Conservation (phyloP, 1,284 basidiomycete species). For the Ceratobasidium sp. region DNA sequence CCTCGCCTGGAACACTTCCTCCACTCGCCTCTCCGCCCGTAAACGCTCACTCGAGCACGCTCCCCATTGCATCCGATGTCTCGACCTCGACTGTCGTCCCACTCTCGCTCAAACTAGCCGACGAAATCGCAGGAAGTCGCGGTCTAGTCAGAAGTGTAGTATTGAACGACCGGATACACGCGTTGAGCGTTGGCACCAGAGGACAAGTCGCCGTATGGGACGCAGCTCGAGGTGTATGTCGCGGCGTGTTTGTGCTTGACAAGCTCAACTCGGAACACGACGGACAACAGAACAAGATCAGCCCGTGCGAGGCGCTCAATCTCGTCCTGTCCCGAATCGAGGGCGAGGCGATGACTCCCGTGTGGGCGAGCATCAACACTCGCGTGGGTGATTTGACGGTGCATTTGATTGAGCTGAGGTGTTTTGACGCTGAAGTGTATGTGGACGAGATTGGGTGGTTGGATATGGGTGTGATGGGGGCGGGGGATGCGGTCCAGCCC, state of each 20-base stretch:
- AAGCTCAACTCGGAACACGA: slow-evolving; percentile 54
- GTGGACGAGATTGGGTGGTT: slow-evolving; percentile 86
- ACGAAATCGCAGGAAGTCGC: slow-evolving; percentile 76
- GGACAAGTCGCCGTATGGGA: slow-evolving; percentile 95
- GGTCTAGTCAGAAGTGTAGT: slow-evolving; percentile 88
- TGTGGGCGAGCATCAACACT: slow-evolving; percentile 93
- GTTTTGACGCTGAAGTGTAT: slow-evolving; percentile 96
- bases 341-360: slow-evolving; percentile 86
- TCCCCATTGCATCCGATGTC: slow-evolving; percentile 39
- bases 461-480: slow-evolving; percentile 71
- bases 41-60: slow-evolving; percentile 17
- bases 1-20: slow-evolving; percentile 5
- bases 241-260: slow-evolving; percentile 79
- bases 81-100: slow-evolving; percentile 41
- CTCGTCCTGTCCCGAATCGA: slow-evolving; percentile 89
- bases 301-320: slow-evolving; percentile 87
- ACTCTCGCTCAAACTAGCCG: slow-evolving; percentile 71
- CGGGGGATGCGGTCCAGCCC: background rate
- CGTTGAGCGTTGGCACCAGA: slow-evolving; percentile 88
- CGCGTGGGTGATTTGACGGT: slow-evolving; percentile 89
- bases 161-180: slow-evolving; percentile 93
- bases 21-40: background rate
- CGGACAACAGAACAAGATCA: slow-evolving; percentile 52
- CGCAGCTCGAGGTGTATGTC: slow-evolving; percentile 81
- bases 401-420: slow-evolving; percentile 83